Evolutionary conservation across 1,284 basidiomycete genomes (phyloP), one percentile per base, ranked within the genome.

Genomic region (Amylostereum areolatum): DNA sequence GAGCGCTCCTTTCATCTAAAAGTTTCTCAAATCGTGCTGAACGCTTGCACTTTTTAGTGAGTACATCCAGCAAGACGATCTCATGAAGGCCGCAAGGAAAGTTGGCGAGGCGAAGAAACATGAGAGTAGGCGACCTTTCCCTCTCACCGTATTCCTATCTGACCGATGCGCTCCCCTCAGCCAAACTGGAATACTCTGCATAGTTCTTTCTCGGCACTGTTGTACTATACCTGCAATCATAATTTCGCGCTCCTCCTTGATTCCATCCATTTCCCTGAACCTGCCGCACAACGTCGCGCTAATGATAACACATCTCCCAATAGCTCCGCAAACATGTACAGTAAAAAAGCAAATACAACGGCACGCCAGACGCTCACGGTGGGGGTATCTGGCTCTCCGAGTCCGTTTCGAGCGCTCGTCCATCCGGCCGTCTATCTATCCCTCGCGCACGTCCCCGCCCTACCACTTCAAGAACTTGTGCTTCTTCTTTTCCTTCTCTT

Each of bases 81-180:
- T 98, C 52, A 93, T 92, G 60, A 99, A 98, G 75, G 97, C 97
- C n/a, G 93, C 92, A 12, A 78, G 97, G 57, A 99, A 99, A 69
- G 84, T 99, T 35, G 85, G 87, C 46, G 96, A 98, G 58, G 87
- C 91, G 29, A 97, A 97, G 83, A 97, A 96, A 70, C 92, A 95
- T 63, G 92, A 96, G 72, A 90, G 89, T 85, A 63, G 72, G 83
- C 74, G 10, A 9, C 18, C 9, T 40, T 8, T 35, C 44, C 44
- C 4, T 44, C 42, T 47, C 40, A 31, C 7, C 49, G 27, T 43
- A 18, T 18, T n/a, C 33, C 18, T 9, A 45, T 33, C 39, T 47
- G 40, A 43, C 40, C 57, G 11, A 49, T 59, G 42, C 48, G 49
- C 29, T 46, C 44, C 30, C 46, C 47, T 5, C 59, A 82, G 80